These are phyloP conservation scores for Hibiscus syriacus DNA, from an alignment of 345 rosid species.

Conservation along the genomic window DNA sequence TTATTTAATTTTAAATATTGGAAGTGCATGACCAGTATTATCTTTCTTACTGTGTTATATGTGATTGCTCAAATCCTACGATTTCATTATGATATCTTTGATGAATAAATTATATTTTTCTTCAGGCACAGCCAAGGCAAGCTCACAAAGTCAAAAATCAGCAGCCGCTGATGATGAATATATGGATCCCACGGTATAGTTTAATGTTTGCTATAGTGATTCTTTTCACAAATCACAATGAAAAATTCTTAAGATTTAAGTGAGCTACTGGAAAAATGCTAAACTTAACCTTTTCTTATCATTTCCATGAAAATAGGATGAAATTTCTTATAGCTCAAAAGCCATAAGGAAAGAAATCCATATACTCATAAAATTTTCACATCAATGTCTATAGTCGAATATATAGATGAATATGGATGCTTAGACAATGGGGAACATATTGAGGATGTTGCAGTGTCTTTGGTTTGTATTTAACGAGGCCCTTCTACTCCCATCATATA, in stretches of 20 bases:
- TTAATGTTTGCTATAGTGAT: background rate
- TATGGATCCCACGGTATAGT: conserved; percentile 82
- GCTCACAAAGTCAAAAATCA: conserved; percentile 33
- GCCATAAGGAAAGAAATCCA: conserved; percentile 59
- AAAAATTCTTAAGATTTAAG: too few relatives aligned
- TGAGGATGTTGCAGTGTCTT: conserved; percentile 47
- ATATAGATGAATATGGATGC: too few relatives aligned
- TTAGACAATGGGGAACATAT: conserved; percentile 64
- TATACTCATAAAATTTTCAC: conserved; percentile 78
- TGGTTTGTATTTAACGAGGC: conserved; percentile 44
- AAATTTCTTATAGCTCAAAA: conserved; percentile 59
- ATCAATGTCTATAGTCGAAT: too few relatives aligned
- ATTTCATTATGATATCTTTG: background rate
- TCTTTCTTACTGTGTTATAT: too few relatives aligned
- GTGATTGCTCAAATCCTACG: too few relatives aligned
- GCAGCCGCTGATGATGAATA: conserved; percentile 82
- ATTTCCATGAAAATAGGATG: conserved; percentile 78
- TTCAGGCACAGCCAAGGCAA: too few relatives aligned
- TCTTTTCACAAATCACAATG: background rate
- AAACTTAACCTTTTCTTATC: conserved; percentile 16
- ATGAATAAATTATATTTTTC: background rate
- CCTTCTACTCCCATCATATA: too few relatives aligned
- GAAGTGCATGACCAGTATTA: background rate
- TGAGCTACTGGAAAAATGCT: background rate
- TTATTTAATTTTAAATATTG: too few relatives aligned